Evolutionary conservation across 305 asterid genomes (phyloP).

Genomic region (Fraxinus dipetala): DNA sequence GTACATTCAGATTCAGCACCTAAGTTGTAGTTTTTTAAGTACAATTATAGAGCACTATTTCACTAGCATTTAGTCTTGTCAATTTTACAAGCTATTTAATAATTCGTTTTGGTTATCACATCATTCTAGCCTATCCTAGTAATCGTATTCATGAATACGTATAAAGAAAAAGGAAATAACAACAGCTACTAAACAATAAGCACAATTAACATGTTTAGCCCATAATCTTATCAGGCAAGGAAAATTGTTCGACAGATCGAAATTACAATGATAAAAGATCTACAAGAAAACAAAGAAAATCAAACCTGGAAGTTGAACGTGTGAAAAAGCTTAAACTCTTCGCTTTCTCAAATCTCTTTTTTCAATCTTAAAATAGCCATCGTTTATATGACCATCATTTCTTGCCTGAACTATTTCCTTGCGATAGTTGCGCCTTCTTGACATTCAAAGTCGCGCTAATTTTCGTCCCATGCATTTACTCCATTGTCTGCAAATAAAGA

Average conservation of each 20-base stretch:
- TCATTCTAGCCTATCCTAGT: not conserved
- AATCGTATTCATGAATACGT: not conserved
- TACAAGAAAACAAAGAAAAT: not conserved
- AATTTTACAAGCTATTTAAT: not conserved
- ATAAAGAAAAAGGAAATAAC: not conserved
- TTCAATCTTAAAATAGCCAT: constrained; percentile 57
- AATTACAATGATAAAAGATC: not conserved
- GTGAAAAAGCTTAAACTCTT: not conserved
- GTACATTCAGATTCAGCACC: not conserved
- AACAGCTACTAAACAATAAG: not conserved
- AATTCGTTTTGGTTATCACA: not conserved
- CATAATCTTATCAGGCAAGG: not conserved
- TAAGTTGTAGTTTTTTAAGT: not conserved
- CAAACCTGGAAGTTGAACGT: not conserved
- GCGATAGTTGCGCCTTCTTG: constrained; percentile 40
- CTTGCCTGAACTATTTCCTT: constrained; percentile 37
- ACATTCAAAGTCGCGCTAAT: constrained; percentile 53
- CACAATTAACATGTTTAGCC: not conserved
- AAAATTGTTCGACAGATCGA: not conserved
- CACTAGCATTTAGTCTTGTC: not conserved
- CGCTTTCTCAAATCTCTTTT: constrained; percentile 4
- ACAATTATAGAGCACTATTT: not conserved
- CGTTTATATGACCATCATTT: constrained; percentile 61
- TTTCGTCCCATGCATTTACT: constrained; percentile 60
- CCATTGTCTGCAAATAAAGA: constrained; percentile 33